Evolutionary conservation across 2,329 filamentous ascomycete genomes (phyloP).

Genomic region (Neobulgaria alba): DNA sequence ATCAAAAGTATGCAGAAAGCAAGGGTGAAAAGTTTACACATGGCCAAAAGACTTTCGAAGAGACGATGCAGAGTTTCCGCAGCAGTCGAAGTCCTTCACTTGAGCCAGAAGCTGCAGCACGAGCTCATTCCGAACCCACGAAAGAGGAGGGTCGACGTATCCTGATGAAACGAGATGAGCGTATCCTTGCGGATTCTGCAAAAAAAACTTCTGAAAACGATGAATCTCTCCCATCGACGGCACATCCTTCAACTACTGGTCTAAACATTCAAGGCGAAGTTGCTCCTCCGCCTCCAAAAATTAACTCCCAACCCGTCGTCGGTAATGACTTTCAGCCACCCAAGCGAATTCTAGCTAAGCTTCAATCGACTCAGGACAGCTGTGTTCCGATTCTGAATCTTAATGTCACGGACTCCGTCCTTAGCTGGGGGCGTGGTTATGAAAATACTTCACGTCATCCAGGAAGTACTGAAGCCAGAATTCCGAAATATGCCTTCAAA

Average conservation of each 20-base stretch:
- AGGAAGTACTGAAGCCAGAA: slow-evolving; percentile 53
- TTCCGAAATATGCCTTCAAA: slow-evolving; percentile 77
- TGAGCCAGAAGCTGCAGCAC: slow-evolving; percentile 18
- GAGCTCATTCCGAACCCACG: slow-evolving; percentile 19
- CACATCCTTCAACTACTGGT: slow-evolving; percentile 5
- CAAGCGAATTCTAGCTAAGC: slow-evolving; percentile 48
- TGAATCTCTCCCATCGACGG: slow-evolving; percentile 8
- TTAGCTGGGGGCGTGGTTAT: slow-evolving; percentile 68
- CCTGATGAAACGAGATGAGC: slow-evolving; percentile 25
- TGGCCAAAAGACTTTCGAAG: slow-evolving; percentile 38
- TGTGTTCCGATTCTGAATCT: slow-evolving; percentile 54
- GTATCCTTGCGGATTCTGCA: slow-evolving; percentile 13
- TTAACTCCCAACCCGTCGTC: slow-evolving; percentile 6
- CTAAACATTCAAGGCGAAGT: slow-evolving; percentile 3
- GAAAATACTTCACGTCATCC: slow-evolving; percentile 62
- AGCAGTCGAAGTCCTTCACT: slow-evolving; percentile 21
- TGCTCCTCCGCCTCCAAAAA: slow-evolving; percentile 1
- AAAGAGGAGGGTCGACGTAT: slow-evolving; percentile 18
- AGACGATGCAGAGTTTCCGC: slow-evolving; percentile 23
- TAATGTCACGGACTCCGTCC: slow-evolving; percentile 55
- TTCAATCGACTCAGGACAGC: slow-evolving; percentile 60
- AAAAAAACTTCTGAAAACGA: slow-evolving; percentile 3
- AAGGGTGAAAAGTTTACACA: slow-evolving; percentile 46
- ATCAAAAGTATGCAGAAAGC: slow-evolving; percentile 41
- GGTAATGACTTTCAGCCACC: slow-evolving; percentile 24